Evolutionary conservation across 2,329 filamentous ascomycete species (phyloP).

Genomic region (Coleophoma cylindrospora): DNA sequence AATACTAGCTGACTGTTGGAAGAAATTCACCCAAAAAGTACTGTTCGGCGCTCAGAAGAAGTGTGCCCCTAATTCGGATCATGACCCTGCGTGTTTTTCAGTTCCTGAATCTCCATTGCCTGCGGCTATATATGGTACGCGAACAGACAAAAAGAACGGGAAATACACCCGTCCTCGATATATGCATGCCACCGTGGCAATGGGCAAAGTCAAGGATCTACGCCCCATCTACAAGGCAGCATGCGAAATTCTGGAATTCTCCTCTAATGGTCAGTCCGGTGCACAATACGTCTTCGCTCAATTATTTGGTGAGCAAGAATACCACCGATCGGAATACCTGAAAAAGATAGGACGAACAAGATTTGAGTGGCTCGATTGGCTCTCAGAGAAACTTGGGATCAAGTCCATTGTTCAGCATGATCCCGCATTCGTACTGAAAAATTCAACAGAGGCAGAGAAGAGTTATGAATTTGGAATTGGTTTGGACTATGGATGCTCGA

Average conservation of each 20-base stretch:
- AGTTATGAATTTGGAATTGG: conserved; percentile 17
- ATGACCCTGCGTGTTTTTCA: conserved; percentile 44
- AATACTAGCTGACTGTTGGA: conserved; percentile 14
- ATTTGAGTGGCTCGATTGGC: background rate
- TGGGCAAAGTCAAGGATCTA: conserved; percentile 45
- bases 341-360: no score
- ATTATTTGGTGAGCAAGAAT: conserved; percentile 48
- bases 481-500: conserved; percentile 13
- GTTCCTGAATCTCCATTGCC: conserved; percentile 46
- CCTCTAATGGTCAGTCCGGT: background rate
- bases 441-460: conserved; percentile 4
- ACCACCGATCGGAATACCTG: conserved; percentile 27
- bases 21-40: conserved; percentile 45
- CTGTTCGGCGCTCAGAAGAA: conserved; percentile 50
- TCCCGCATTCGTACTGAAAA: background rate
- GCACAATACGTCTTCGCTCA: conserved; percentile 33
- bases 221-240: conserved; percentile 36
- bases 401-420: conserved; percentile 22
- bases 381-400: conserved; percentile 2
- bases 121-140: conserved; percentile 39
- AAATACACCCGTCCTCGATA: conserved; percentile 38
- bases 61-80: conserved; percentile 37
- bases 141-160: conserved; percentile 29
- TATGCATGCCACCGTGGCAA: conserved; percentile 41
- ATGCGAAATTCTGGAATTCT: conserved; percentile 6